Conservation (phyloP, 768 basidiomycete genomes). For the Phylloporus arenicola region DNA sequence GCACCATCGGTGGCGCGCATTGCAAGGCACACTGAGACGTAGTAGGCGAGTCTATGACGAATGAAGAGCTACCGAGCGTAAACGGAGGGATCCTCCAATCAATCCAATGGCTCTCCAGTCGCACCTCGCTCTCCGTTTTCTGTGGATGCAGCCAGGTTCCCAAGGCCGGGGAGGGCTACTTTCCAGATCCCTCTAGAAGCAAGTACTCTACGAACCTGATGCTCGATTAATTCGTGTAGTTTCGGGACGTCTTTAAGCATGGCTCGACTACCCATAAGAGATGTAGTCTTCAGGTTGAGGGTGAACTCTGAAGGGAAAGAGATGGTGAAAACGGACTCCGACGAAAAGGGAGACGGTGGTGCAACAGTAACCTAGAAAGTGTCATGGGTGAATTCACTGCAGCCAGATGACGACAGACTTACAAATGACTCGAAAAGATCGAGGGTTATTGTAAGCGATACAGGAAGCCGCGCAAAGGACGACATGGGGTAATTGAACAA, state of each 20-base stretch:
- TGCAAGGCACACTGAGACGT: too few relatives aligned
- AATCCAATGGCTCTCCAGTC: conserved; percentile 1
- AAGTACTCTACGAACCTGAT: conserved; percentile 68
- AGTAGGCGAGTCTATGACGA: conserved; percentile 1
- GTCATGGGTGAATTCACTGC: not conserved
- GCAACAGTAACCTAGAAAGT: conserved; percentile 51
- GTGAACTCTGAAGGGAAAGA: conserved; percentile 82
- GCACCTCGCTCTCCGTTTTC: conserved; percentile 26
- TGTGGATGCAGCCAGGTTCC: conserved; percentile 26
- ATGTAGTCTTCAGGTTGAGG: conserved; percentile 81
- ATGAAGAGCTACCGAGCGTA: not conserved
- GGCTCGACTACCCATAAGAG: conserved; percentile 93
- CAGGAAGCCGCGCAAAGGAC: conserved; percentile 77
- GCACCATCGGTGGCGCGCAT: too few relatives aligned
- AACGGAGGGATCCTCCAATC: not conserved
- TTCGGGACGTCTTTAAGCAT: conserved; percentile 97
- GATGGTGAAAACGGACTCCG: conserved; percentile 59
- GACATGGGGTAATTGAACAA: conserved; percentile 81
- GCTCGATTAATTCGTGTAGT: conserved; percentile 88
- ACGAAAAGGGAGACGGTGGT: conserved; percentile 50
- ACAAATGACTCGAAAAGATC: conserved; percentile 68
- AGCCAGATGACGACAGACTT: conserved; percentile 22
- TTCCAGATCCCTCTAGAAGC: conserved; percentile 60
- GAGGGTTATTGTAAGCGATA: conserved; percentile 74
- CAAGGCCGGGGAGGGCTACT: conserved; percentile 61